Base-by-base conservation (phyloP, 2,329 filamentous ascomycete genomes). In the Venturia pyrina region DNA sequence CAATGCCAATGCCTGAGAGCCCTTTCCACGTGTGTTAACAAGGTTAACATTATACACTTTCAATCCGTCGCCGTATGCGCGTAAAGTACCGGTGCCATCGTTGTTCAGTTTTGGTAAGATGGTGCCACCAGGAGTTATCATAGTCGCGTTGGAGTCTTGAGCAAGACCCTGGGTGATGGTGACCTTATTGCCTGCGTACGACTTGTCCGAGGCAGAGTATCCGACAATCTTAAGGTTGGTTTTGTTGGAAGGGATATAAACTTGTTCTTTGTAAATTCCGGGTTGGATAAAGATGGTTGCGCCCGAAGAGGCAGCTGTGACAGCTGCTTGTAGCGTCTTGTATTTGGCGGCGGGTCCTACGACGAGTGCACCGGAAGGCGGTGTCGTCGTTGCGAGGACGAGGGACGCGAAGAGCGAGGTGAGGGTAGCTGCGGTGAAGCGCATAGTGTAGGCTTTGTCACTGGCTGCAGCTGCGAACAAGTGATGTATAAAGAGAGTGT, bases 1-100 rank as follows among this genome's bases (percentile, higher is more conserved):
- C 21, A 87, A 67, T 2, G 84, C 84, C 61, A 86, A 75, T 17
- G 80, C 82, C 69, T 85, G 82, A 4, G 77, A 78, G 24, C 81
- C 80, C 48, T 76, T 63, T 8, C 82, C 82, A 64, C 79, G 74
- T 17, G 72, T 75, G 62, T 85, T 85, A 62, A 78, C 79, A 3
- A 85, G 75, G 71, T 86, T 85, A 72, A 89, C 78, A 69, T 88
- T 88, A 76, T 88, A 89, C 21, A 87, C 75, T 69, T 82, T 83
- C 67, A 87, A 79, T 69, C 83, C 80, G 6, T 74, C 71, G 0
- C 82, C 79, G 69, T 73, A 75, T 11, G 78, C 80, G 15, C 81
- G 77, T 19, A 83, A 72, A 1, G 82, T 83, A 3, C 75, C 80
- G 5, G 81, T 86, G 66, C 74, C 72, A 68, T 88, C 86, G 68